Evolutionary conservation across 306 rosid genomes (phyloP), one percentile per base, ranked within the genome.

Genomic region (Castanopsis chinensis): DNA sequence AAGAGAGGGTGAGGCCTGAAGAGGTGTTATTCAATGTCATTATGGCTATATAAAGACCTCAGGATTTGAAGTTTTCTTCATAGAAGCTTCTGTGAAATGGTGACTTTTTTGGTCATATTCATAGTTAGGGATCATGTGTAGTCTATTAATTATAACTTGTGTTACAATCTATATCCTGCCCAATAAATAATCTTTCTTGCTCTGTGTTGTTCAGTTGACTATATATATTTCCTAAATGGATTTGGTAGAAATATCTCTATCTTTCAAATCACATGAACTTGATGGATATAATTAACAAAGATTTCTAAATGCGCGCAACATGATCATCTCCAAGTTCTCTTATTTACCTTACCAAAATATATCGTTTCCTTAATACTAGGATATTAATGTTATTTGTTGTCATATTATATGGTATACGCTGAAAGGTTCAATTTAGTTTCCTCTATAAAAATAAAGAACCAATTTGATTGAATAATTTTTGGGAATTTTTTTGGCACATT

Each of bases 11-110:
- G 58, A 52, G 60, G 51, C 19, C 8, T 33, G 20, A 60, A 79
- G 45, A 21, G 76, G 8, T 21, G 41, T 3, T 33, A 35, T 25
- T 84, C 60, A 49, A 72, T 30, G 32, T 69, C 15, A 63, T 55
- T 75, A 20, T 2, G 51, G 20, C 3, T 72, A 15, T 18, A 54
- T 17, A 17, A 52, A 27, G 67, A 15, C n/a, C 23, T 68, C 25
- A 64, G 64, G 19, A 6, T 2, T 68, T 51, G 59, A 79, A 41
- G 56, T 64, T 69, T 61, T 81, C 80, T 75, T 70, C 7, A 20
- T 14, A 13, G 72, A 68, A 55, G 23, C 45, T 73, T 73, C 76
- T 56, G 43, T 45, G 37, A 17, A 2, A 20, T 53, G n/a, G 4
- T 5, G 74, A 78, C 77, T 70, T 79, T 41, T 79, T 41, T 60